A percentile compares a stretch with the other conserved stretches of the same genome.
phyloP scores from a whole-genome alignment of 2,329 filamentous ascomycete genomes.

The Orbilia ellipsospora region DNA sequence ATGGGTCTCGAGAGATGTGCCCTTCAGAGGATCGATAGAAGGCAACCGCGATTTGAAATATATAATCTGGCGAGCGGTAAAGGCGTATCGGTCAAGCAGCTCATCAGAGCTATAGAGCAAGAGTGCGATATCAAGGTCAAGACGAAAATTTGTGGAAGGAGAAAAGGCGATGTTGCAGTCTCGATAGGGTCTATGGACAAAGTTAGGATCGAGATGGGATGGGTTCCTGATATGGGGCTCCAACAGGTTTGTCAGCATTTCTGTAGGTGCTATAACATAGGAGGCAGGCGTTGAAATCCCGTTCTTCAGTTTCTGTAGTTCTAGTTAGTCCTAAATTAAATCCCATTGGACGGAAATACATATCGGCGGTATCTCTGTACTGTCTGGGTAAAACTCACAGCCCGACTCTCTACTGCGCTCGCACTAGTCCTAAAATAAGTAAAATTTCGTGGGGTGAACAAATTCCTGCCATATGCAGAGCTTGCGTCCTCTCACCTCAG shows the following conservation, averaged over 20 bases:
- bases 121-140: slow-evolving; percentile 62
- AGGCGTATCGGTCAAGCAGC: slow-evolving; percentile 65
- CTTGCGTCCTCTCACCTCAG: too few species aligned
- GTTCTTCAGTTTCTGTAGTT: too few species aligned
- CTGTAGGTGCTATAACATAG: slow-evolving; percentile 8
- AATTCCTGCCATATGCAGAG: too few species aligned
- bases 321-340: too few species aligned
- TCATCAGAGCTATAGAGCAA: slow-evolving; percentile 63
- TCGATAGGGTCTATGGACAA: slow-evolving; percentile 64
- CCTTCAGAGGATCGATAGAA: too few species aligned
- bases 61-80: slow-evolving; percentile 66
- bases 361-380: too few species aligned
- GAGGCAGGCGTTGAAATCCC: too few species aligned
- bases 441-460: too few species aligned
- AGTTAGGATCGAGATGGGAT: slow-evolving; percentile 64
- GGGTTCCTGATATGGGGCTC: slow-evolving; percentile 60
- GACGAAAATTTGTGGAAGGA: slow-evolving; percentile 60
- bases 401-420: too few species aligned
- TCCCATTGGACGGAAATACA: too few species aligned
- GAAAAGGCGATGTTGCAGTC: slow-evolving; percentile 64
- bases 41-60: slow-evolving; percentile 61
- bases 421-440: too few species aligned
- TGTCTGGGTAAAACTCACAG: too few species aligned
- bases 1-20: slow-evolving; percentile 65
- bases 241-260: slow-evolving; percentile 18